Percentiles rank a stretch among this genome's conserved stretches.
Conservation (phyloP, 2,329 filamentous ascomycete genomes). For the Cladosporium colombiae region DNA sequence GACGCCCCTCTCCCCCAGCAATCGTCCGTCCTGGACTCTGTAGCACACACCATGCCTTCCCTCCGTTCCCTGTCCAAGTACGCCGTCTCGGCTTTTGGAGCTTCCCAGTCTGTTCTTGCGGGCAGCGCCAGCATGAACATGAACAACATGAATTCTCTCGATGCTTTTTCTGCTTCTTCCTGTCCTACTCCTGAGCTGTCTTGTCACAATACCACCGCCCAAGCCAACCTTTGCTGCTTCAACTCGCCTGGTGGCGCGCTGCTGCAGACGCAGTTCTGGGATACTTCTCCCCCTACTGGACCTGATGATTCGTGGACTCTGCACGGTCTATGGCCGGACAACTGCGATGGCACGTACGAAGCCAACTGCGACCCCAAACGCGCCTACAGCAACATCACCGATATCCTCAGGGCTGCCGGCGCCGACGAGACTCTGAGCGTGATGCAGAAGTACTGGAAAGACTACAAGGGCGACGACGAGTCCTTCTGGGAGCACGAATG, state of each 20-base stretch:
- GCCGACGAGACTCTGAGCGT: conserved; percentile 60
- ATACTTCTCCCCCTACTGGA: conserved; percentile 64
- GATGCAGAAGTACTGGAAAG: conserved; percentile 74
- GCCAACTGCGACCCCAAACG: conserved; percentile 64
- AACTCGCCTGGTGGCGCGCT: conserved; percentile 71
- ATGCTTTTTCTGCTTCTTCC: conserved; percentile 24
- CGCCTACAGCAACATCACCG: conserved; percentile 65
- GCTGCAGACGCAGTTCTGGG: conserved; percentile 78
- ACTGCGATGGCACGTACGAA: conserved; percentile 70
- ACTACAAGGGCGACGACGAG: conserved; percentile 64
- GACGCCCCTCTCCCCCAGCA: background rate
- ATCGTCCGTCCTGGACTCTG: conserved; percentile 24
- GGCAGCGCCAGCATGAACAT: conserved; percentile 10
- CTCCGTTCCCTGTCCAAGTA: conserved; percentile 30
- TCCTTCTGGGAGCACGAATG: conserved; percentile 71
- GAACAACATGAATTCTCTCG: conserved; percentile 1
- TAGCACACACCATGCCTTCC: conserved; percentile 35
- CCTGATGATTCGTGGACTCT: conserved; percentile 72
- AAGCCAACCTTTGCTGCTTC: conserved; percentile 72
- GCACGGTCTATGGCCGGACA: conserved; percentile 59
- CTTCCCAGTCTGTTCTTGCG: conserved; percentile 32
- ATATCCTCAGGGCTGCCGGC: conserved; percentile 59
- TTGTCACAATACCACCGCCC: conserved; percentile 63
- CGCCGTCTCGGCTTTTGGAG: conserved; percentile 32
- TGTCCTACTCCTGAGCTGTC: conserved; percentile 53